Conservation (phyloP, 2,329 filamentous ascomycete genomes). For the Fusarium neocosmosporiellum region DNA sequence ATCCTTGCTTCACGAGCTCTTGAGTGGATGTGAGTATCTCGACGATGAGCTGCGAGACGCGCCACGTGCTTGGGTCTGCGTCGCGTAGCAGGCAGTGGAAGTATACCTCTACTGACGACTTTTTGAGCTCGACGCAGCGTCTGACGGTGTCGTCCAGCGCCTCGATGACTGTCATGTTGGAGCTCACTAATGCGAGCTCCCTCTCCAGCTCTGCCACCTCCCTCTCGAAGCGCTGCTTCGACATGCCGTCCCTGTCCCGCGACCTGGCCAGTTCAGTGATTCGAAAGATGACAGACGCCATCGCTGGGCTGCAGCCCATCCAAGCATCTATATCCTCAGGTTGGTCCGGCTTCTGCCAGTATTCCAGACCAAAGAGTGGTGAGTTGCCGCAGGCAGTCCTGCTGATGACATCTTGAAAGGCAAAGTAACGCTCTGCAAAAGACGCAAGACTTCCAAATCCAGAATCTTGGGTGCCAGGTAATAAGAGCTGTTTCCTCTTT, state of each 20-base stretch:
- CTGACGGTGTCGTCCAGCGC: constrained; percentile 32
- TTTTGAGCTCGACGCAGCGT: constrained; percentile 45
- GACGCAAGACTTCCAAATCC: constrained; percentile 32
- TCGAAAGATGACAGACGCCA: constrained; percentile 58
- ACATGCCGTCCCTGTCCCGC: constrained; percentile 2
- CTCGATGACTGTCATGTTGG: not conserved
- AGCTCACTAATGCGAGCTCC: constrained; percentile 1
- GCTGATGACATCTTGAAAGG: constrained; percentile 63
- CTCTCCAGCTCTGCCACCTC: constrained; percentile 15
- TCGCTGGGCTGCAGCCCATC: constrained; percentile 61
- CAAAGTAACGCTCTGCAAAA: constrained; percentile 60
- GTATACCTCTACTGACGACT: constrained; percentile 57
- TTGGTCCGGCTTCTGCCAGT: constrained; percentile 51
- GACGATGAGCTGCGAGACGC: constrained; percentile 12
- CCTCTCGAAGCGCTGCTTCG: not conserved
- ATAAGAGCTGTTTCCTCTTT: constrained; percentile 44
- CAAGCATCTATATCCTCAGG: constrained; percentile 50
- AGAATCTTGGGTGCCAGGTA: constrained; percentile 15
- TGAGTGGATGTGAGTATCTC: constrained; percentile 20
- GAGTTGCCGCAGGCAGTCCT: constrained; percentile 61
- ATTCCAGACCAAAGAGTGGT: constrained; percentile 58
- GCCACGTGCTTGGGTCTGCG: constrained; percentile 50
- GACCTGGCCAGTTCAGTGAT: constrained; percentile 60
- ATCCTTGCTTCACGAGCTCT: constrained; percentile 24
- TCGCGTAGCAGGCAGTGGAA: constrained; percentile 57